Conservation (phyloP, 176 grass and related monocot species). For the Tillandsia fasciculata region DNA sequence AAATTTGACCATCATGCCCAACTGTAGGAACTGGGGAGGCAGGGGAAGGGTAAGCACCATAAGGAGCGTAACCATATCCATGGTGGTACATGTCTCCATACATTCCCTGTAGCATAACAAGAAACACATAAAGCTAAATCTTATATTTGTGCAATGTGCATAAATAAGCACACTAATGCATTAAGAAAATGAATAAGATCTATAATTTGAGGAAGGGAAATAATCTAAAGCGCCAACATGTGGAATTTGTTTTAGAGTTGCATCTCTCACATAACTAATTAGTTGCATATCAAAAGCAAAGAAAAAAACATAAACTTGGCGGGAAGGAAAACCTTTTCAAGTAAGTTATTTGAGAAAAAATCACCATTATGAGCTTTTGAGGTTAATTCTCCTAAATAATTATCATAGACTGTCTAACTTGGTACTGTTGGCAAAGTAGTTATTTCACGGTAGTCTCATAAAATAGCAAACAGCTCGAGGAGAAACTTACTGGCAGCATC, state of each 20-base stretch:
- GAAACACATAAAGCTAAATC: not conserved
- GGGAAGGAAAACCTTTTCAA: not conserved
- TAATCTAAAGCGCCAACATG: not conserved
- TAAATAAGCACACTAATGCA: not conserved
- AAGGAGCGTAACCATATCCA: conserved; percentile 83
- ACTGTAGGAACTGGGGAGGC: conserved; percentile 61
- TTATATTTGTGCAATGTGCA: not conserved
- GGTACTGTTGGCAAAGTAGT: not conserved
- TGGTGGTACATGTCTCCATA: conserved; percentile 86
- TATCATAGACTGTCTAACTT: not conserved
- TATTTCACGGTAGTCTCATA: not conserved
- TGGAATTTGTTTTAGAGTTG: not conserved
- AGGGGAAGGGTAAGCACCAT: conserved; percentile 57
- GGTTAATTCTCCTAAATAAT: not conserved
- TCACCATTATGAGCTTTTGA: not conserved
- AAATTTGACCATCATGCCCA: conserved; percentile 66
- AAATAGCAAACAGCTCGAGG: conserved; percentile 3
- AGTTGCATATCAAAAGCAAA: not conserved
- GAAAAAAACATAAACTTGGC: not conserved
- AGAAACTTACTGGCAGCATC: conserved; percentile 35
- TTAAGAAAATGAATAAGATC: not conserved
- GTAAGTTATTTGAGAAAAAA: not conserved
- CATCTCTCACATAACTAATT: not conserved
- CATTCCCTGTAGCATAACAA: conserved; percentile 43
- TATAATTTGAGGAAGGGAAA: not conserved